These are phyloP conservation scores for Nitzschia sp. DNA, from an alignment of 108 stramenopile genomes.

Conservation along the genomic window DNA sequence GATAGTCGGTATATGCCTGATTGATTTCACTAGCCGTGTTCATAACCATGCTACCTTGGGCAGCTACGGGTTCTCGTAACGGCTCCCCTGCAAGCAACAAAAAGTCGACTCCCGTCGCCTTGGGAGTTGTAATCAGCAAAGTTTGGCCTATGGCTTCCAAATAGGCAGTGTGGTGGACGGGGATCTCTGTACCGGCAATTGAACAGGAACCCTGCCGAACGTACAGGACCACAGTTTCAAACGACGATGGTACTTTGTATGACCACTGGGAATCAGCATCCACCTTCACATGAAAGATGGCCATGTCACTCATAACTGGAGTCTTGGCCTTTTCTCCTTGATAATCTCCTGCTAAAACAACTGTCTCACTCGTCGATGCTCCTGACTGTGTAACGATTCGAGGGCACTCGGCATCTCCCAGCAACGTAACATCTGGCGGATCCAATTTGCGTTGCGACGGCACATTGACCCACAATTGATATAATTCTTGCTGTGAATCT, in stretches of 20 bases:
- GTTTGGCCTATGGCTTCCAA: constrained; percentile 22
- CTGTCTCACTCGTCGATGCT: constrained; percentile 18
- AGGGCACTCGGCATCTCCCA: constrained; percentile 2
- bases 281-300: constrained; percentile 67
- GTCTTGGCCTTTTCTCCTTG: constrained; percentile 39
- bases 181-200: constrained; percentile 12
- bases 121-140: constrained; percentile 7
- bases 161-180: constrained; percentile 59
- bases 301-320: constrained; percentile 49
- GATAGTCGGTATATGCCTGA: constrained; percentile 74
- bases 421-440: constrained; percentile 34
- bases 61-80: constrained; percentile 64
- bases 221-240: constrained; percentile 70
- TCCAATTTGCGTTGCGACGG: constrained; percentile 55
- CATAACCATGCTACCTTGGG: constrained; percentile 85
- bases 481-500: constrained; percentile 63
- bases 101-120: constrained; percentile 50
- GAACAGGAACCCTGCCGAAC: constrained; percentile 55
- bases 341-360: constrained; percentile 56
- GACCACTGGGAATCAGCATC: constrained; percentile 48
- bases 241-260: constrained; percentile 44
- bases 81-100: constrained; percentile 67
- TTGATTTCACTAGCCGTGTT: constrained; percentile 60
- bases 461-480: constrained; percentile 86
- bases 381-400: neutral